Evolutionary conservation across 2,329 filamentous ascomycete species (phyloP), one percentile per base, ranked within the genome.

Genomic region (Pseudogymnoascus pannorum): DNA sequence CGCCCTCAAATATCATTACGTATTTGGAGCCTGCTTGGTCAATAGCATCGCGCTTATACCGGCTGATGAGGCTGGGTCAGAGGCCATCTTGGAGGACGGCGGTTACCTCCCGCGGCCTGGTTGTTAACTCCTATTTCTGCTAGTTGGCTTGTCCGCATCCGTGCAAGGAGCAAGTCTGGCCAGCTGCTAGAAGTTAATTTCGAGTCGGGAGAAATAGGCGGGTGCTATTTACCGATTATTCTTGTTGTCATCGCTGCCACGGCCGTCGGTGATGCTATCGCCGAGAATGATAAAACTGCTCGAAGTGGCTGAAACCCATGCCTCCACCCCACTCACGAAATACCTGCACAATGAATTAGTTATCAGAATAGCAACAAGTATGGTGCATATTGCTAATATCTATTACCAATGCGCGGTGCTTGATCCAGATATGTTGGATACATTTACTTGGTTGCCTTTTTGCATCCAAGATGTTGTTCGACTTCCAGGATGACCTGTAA

Each of bases 31-130:
- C 81, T 0, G 80, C 76, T 31, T 84, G 81, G 0, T 79, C 71
- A 1, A 89, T 76, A 1, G 87, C 80, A 68, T 89, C 86, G n/a
- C 86, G 79, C 68, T 86, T 80, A 64, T 88, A 79, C 4, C 86
- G 81, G 40, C 78, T 75, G 31, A 87, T 73, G 0, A 83, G 79
- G 36, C 81, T 83, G 2, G 86, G 86, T 0, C 87, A 86, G 0
- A 87, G 76, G 0, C 86, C 82, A 59, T 86, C 84, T 8, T 74
- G 73, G 0, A 89, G 77, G 2, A 89, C 78, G 0, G 0, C 84
- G 75, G 71, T 89, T 89, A n/a, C 86, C 87, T 48, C 86, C 86
- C 1, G 86, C 86, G 1, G 85, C 86, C 72, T 88, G 82, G 73
- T 89, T 88, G 64, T 79, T 76, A 11, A 88, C 73, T 11, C 79